Conservation (phyloP, 1,284 basidiomycete genomes). For the Marasmius oreades region DNA sequence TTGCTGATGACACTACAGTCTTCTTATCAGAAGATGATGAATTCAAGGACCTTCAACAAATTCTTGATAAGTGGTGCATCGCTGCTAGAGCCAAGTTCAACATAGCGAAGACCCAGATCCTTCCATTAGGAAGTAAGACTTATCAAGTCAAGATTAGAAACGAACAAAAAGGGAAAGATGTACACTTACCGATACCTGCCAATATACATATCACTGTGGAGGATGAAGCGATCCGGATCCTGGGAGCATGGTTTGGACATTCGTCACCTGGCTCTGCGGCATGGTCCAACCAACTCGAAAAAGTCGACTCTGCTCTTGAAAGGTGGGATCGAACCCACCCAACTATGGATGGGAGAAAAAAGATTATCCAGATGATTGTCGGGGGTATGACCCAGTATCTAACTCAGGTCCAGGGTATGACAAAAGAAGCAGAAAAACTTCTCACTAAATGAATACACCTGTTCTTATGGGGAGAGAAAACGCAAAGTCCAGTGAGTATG, state of each 20-base stretch:
- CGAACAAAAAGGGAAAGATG: background rate
- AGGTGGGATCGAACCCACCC: slow-evolving; percentile 15
- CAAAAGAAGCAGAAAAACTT: background rate
- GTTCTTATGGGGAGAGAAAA: slow-evolving; percentile 14
- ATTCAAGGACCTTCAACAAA: slow-evolving; percentile 3
- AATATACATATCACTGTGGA: slow-evolving; percentile 16
- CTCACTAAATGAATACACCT: background rate
- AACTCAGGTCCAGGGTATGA: slow-evolving; percentile 21
- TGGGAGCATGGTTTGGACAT: slow-evolving; percentile 23
- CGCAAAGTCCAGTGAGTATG: slow-evolving; percentile 5
- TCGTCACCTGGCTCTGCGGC: slow-evolving; percentile 4
- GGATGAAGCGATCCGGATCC: slow-evolving; percentile 13
- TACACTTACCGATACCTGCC: slow-evolving; percentile 2
- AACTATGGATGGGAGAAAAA: slow-evolving; percentile 16
- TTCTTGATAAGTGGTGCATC: slow-evolving; percentile 15
- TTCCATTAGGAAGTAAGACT: slow-evolving; percentile 13
- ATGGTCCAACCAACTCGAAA: slow-evolving; percentile 17
- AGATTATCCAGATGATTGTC: slow-evolving; percentile 16
- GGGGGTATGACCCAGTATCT: slow-evolving; percentile 18
- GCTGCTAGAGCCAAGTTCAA: slow-evolving; percentile 22
- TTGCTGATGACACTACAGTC: slow-evolving; percentile 14
- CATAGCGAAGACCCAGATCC: slow-evolving; percentile 16
- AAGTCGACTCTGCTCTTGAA: slow-evolving; percentile 12
- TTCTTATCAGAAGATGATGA: slow-evolving; percentile 10
- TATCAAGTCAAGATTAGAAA: background rate